phyloP scores from a whole-genome alignment of 2,329 filamentous ascomycete species.

The Penicillium sp. region DNA sequence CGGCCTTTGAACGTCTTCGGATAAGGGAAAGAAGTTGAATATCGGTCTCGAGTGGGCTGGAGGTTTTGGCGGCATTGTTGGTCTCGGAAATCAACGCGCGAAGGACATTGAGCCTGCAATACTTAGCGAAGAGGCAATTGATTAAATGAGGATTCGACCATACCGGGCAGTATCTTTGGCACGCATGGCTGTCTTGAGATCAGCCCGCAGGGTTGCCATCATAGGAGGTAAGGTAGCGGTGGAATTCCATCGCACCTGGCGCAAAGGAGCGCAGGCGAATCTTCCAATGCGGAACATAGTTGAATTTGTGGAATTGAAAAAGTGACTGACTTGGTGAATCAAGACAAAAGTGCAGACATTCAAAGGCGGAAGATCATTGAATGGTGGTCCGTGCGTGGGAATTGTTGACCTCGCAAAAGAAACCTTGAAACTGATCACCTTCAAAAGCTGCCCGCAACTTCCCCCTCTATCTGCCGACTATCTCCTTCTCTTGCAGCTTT shows the following conservation, averaged over 20 bases:
- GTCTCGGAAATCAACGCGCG: slow-evolving; percentile 51
- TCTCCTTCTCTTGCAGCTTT: not conserved
- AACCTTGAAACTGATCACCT: slow-evolving; percentile 17
- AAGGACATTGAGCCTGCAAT: slow-evolving; percentile 47
- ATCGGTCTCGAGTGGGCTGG: slow-evolving; percentile 48
- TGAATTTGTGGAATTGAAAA: not conserved
- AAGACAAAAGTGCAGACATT: not conserved
- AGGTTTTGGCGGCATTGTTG: slow-evolving; percentile 50
- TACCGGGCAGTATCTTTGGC: slow-evolving; percentile 51
- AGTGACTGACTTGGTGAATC: not conserved
- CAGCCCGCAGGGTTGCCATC: slow-evolving; percentile 45
- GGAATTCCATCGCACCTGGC: slow-evolving; percentile 42
- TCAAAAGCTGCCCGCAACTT: not conserved
- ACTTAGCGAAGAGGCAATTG: not conserved
- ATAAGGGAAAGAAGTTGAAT: slow-evolving; percentile 48
- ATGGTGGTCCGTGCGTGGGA: slow-evolving; percentile 37
- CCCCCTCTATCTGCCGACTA: not conserved
- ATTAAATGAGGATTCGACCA: not conserved
- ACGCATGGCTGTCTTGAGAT: slow-evolving; percentile 52
- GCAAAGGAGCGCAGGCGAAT: slow-evolving; percentile 28
- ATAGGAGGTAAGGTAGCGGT: slow-evolving; percentile 43
- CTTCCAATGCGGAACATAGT: slow-evolving; percentile 37
- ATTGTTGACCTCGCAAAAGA: slow-evolving; percentile 22
- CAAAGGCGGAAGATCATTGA: slow-evolving; percentile 22
- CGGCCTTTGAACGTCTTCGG: slow-evolving; percentile 42